Evolutionary conservation across 1,284 basidiomycete species (phyloP).

Genomic region (Leucoagaricus sp.): DNA sequence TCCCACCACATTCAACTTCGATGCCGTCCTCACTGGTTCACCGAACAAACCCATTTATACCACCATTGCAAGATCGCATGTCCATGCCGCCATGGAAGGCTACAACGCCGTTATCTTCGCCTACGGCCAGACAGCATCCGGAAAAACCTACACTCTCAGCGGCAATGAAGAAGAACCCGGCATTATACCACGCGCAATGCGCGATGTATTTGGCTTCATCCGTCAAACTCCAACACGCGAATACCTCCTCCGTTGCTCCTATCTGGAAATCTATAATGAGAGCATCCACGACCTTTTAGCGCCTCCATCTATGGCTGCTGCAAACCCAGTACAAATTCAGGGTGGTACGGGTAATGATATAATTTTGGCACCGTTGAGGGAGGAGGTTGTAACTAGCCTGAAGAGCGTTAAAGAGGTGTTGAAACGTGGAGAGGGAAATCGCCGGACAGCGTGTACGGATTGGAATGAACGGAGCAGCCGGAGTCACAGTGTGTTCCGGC

Average conservation of each 20-base stretch:
- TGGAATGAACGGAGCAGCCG: slow-evolving; percentile 96
- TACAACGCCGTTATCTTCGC: slow-evolving; percentile 96
- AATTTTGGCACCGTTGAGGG: slow-evolving; percentile 73
- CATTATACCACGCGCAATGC: slow-evolving; percentile 92
- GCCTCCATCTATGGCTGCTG: slow-evolving; percentile 61
- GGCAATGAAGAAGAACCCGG: slow-evolving; percentile 87
- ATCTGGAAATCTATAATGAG: slow-evolving; percentile 98
- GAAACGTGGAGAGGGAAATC: slow-evolving; percentile 82
- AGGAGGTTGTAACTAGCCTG: slow-evolving; percentile 91
- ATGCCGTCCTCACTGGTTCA: slow-evolving; percentile 80
- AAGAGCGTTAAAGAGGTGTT: slow-evolving; percentile 86
- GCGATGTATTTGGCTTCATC: slow-evolving; percentile 80
- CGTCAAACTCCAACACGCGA: slow-evolving; percentile 76
- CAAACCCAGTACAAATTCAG: slow-evolving; percentile 71
- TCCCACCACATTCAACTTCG: slow-evolving; percentile 61
- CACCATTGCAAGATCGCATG: slow-evolving; percentile 83
- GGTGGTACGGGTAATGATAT: slow-evolving; percentile 67
- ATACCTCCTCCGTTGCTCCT: slow-evolving; percentile 92
- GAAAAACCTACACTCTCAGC: slow-evolving; percentile 91
- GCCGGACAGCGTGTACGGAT: slow-evolving; percentile 93
- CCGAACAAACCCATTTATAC: slow-evolving; percentile 87
- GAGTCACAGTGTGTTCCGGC: slow-evolving; percentile 90
- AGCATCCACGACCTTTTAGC: slow-evolving; percentile 86
- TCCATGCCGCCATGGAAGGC: slow-evolving; percentile 93
- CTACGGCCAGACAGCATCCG: slow-evolving; percentile 89